phyloP scores from a whole-genome alignment of 75 land plant genomes.

The Picea glauca region DNA sequence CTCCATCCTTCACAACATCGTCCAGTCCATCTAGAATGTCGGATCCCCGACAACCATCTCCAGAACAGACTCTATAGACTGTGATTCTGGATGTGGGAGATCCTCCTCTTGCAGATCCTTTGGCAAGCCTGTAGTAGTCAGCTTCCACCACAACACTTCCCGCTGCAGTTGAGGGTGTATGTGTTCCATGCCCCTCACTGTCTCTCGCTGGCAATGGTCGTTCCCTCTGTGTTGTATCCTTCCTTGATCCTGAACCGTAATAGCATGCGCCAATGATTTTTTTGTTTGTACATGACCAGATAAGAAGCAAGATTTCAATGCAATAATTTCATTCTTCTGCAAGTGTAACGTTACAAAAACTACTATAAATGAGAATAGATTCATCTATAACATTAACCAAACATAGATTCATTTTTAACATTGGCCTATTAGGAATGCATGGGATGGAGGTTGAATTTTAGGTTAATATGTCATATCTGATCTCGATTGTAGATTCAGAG shows the following conservation, averaged over 20 bases:
- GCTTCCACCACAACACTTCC: conserved; percentile 30
- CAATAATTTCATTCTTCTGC: neutral
- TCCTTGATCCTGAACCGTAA: neutral
- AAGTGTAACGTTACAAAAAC: no score
- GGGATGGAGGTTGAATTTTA: no score
- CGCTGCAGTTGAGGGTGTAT: conserved; percentile 71
- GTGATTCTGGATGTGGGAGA: conserved; percentile 65
- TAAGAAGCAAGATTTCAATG: neutral
- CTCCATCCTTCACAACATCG: conserved; percentile 79
- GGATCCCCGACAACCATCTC: conserved; percentile 46
- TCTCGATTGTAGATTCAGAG: no score
- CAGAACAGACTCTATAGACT: conserved; percentile 61
- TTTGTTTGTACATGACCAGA: conserved; percentile 15
- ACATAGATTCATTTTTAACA: no score
- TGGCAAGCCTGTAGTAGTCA: conserved; percentile 59
- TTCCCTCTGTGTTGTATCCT: neutral
- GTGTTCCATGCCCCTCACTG: conserved; percentile 59
- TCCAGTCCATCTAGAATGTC: conserved; percentile 68
- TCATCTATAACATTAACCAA: no score
- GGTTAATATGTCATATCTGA: no score
- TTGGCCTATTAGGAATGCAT: no score
- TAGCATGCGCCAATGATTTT: conserved; percentile 74
- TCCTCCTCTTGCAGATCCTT: conserved; percentile 75
- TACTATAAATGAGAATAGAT: no score
- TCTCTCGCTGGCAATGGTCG: conserved; percentile 32